These are phyloP conservation scores for Pythium brassicae DNA, from an alignment of 352 stramenopile species.

Conservation along the genomic window DNA sequence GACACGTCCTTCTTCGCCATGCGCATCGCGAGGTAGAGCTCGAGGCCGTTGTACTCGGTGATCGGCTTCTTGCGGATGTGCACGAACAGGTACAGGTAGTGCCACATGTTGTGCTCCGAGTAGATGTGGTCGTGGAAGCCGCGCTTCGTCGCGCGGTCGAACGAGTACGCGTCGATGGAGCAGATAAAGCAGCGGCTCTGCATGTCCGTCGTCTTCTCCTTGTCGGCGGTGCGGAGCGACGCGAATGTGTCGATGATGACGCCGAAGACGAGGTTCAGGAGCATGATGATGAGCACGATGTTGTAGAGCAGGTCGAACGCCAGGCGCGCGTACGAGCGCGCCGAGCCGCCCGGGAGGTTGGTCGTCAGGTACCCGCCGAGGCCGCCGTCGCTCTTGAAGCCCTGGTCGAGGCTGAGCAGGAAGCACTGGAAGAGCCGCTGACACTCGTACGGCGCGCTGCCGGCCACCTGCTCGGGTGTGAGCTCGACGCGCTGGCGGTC, in stretches of 20 bases:
- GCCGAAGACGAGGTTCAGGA: slow-evolving; percentile 77
- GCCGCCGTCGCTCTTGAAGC: slow-evolving; percentile 59
- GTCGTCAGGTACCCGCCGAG: slow-evolving; percentile 46
- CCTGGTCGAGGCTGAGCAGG: slow-evolving; percentile 65
- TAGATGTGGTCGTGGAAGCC: slow-evolving; percentile 76
- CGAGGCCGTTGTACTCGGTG: slow-evolving; percentile 76
- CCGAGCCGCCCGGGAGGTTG: slow-evolving; percentile 28
- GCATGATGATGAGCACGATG: slow-evolving; percentile 59
- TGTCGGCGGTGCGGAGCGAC: slow-evolving; percentile 55
- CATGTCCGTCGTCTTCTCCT: slow-evolving; percentile 66
- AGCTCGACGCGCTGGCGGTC: slow-evolving; percentile 12
- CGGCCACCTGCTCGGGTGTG: slow-evolving; percentile 25
- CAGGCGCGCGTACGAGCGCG: slow-evolving; percentile 46
- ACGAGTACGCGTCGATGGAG: slow-evolving; percentile 76
- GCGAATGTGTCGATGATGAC: slow-evolving; percentile 83
- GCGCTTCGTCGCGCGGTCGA: slow-evolving; percentile 58
- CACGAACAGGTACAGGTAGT: slow-evolving; percentile 77
- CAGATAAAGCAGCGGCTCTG: slow-evolving; percentile 76
- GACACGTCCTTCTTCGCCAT: slow-evolving; percentile 77
- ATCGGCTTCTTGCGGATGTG: slow-evolving; percentile 77
- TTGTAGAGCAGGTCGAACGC: slow-evolving; percentile 69
- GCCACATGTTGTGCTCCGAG: slow-evolving; percentile 78
- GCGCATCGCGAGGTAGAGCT: slow-evolving; percentile 71
- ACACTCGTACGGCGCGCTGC: slow-evolving; percentile 46
- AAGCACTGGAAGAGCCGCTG: slow-evolving; percentile 73